phyloP scores from a whole-genome alignment of 129 eudicot species.

The Centella asiatica region DNA sequence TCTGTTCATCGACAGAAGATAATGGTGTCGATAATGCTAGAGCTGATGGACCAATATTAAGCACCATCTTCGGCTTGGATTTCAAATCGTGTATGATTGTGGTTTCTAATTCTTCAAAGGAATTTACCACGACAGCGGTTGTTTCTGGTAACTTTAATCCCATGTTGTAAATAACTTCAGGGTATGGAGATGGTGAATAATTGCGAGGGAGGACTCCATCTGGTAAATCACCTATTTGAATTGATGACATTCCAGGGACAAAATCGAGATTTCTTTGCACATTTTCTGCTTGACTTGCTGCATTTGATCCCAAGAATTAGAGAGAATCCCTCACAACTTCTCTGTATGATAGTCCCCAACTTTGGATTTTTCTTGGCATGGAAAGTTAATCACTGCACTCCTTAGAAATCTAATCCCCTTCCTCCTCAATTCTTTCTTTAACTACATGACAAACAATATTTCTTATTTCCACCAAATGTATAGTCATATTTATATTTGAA shows the following conservation, averaged over 20 bases:
- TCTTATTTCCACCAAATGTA: too few species aligned
- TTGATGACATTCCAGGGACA: constrained; percentile 40
- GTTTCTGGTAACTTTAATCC: constrained; percentile 11
- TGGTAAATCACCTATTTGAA: constrained; percentile 36
- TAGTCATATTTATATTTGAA: too few species aligned
- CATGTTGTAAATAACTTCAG: constrained; percentile 42
- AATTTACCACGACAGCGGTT: background rate
- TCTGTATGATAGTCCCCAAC: too few species aligned
- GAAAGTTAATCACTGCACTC: too few species aligned
- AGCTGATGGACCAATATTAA: constrained; percentile 44
- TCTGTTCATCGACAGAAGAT: constrained; percentile 16
- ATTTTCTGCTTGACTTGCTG: constrained; percentile 12
- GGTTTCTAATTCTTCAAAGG: constrained; percentile 37
- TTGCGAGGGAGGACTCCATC: constrained; percentile 32
- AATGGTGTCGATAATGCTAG: constrained; percentile 18
- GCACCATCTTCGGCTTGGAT: constrained; percentile 26
- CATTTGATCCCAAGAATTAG: background rate
- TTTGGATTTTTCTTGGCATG: too few species aligned
- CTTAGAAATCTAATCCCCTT: too few species aligned
- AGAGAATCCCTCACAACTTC: too few species aligned
- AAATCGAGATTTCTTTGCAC: constrained; percentile 23
- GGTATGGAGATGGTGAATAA: constrained; percentile 32
- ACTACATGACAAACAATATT: too few species aligned
- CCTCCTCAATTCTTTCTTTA: too few species aligned
- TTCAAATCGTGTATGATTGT: constrained; percentile 32